Base-by-base conservation (phyloP, 139 green algal species). In the Trebouxia sp. region DNA sequence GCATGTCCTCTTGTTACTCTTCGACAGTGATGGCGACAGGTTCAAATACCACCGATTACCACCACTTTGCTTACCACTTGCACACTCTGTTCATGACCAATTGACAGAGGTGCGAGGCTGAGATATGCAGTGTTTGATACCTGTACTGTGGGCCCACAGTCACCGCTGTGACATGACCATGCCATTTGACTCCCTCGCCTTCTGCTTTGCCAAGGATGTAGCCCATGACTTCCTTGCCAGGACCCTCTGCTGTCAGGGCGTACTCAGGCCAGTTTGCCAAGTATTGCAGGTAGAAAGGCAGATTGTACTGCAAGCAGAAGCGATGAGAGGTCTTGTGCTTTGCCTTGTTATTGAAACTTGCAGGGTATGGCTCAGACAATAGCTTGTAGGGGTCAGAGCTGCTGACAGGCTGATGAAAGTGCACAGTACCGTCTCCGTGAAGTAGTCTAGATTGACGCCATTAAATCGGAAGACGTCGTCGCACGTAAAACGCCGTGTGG, bases 121-220 rank as follows among this genome's bases (percentile, higher is more conserved):
- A 15, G 28, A 22, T 53, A 38, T 12, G n/a, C 17, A 35, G 37
- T 28, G 88, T 87, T 75, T 91, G 88, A 38, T 90, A 84, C 66
- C 95, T 85, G 83, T 91, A 97, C 42, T 95, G 83, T 0, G 95
- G 94, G 3, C 89, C 94, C 5, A 99, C 96, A 3, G 97, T 99
- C 3, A 99, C 92, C 2, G 97, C 97, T 11, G 96, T 99, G 11
- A 99, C 97, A 83, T 99, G 97, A 0, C 97, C 97, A 85, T 99
- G 97, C 96, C 96, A 99, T 47, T 90, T 70, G 43, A 92, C 84
- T 1, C 89, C 93, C 32, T 88, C 37, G 37, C 97, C 97, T 85
- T 99, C 97, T 10, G 90, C 93, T 83, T 99, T 99, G 39, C 97
- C 97, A 42, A 99, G 85, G 35, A 99, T 97, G 85, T 98, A 98